Percentiles rank a stretch among this genome's conserved stretches.
Conservation (phyloP, 2,329 filamentous ascomycete genomes). For the Phyllosticta ampelicida region DNA sequence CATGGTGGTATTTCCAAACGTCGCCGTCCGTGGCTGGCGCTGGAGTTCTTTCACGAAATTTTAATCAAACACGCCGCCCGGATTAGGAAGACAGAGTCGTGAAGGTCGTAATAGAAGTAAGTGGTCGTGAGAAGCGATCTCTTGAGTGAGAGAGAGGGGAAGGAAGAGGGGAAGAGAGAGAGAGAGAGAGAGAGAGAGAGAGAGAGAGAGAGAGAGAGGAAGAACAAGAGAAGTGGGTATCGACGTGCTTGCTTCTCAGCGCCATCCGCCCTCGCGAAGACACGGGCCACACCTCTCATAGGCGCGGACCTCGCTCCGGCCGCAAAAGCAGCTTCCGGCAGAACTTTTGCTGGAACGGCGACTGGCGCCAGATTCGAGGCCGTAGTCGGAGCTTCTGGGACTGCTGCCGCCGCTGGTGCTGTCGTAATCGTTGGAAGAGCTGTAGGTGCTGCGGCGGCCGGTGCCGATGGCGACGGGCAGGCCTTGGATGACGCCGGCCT, state of each 20-base stretch:
- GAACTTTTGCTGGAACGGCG: slow-evolving; percentile 25
- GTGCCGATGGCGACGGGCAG: slow-evolving; percentile 54
- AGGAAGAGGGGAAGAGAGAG: too few species aligned
- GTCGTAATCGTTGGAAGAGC: slow-evolving; percentile 37
- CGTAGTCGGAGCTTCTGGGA: slow-evolving; percentile 38
- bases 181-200: too few species aligned
- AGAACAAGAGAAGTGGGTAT: not conserved
- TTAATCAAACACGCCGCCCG: not conserved
- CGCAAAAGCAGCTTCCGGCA: slow-evolving; percentile 23
- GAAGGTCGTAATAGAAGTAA: not conserved
- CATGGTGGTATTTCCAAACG: not conserved
- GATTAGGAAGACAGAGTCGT: not conserved
- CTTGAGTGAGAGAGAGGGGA: too few species aligned
- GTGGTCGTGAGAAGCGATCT: not conserved
- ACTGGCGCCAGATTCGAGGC: slow-evolving; percentile 26
- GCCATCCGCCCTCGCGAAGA: slow-evolving; percentile 32
- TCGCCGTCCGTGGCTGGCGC: not conserved
- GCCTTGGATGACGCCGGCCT: slow-evolving; percentile 47
- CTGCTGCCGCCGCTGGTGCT: slow-evolving; percentile 46
- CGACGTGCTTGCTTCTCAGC: not conserved
- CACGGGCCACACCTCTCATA: slow-evolving; percentile 35
- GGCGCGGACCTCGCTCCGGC: slow-evolving; percentile 27
- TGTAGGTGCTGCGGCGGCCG: slow-evolving; percentile 40
- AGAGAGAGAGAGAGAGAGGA: too few species aligned
- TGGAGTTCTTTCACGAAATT: not conserved